Conservation (phyloP, 2,329 filamentous ascomycete species). For the Paradendryphiella salina region DNA sequence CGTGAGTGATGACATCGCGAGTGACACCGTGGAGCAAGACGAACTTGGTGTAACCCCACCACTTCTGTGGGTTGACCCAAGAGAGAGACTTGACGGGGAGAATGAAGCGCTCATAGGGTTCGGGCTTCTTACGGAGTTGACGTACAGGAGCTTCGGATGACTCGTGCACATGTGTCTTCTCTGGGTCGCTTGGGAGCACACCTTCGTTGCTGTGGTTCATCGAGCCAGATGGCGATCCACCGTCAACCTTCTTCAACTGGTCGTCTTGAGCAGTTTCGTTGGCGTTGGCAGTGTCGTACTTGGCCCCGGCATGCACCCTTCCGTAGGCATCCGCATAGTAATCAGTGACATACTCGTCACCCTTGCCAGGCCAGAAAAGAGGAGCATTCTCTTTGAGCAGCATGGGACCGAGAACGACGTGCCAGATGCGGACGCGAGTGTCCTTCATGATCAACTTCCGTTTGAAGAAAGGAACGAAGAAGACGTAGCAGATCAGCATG, state of each 20-base stretch:
- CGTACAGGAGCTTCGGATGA: constrained; percentile 12
- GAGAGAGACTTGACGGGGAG: constrained; percentile 42
- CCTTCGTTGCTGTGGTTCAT: background rate
- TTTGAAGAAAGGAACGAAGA: constrained; percentile 37
- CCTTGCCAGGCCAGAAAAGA: constrained; percentile 49
- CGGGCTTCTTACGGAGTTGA: constrained; percentile 30
- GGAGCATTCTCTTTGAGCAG: constrained; percentile 47
- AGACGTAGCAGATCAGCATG: constrained; percentile 29
- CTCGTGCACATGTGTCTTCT: constrained; percentile 13
- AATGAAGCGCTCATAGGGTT: constrained; percentile 43
- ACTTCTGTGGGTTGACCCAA: constrained; percentile 36
- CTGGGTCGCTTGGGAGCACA: constrained; percentile 3
- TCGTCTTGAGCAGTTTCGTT: constrained; percentile 12
- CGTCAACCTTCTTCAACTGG: constrained; percentile 6
- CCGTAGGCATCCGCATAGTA: constrained; percentile 47
- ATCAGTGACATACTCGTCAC: constrained; percentile 45
- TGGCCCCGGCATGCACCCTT: constrained; percentile 24
- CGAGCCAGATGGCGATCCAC: constrained; percentile 5
- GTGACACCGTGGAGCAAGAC: constrained; percentile 51
- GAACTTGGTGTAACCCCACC: constrained; percentile 50
- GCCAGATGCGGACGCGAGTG: constrained; percentile 31
- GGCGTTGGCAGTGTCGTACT: constrained; percentile 7
- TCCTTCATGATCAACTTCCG: constrained; percentile 35
- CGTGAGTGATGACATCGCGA: constrained; percentile 49
- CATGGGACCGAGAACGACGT: constrained; percentile 44